Percentiles rank a stretch among this genome's conserved stretches.
These are phyloP conservation scores for Microcera coccophila DNA, from an alignment of 2,329 filamentous ascomycete genomes.

Conservation along the genomic window DNA sequence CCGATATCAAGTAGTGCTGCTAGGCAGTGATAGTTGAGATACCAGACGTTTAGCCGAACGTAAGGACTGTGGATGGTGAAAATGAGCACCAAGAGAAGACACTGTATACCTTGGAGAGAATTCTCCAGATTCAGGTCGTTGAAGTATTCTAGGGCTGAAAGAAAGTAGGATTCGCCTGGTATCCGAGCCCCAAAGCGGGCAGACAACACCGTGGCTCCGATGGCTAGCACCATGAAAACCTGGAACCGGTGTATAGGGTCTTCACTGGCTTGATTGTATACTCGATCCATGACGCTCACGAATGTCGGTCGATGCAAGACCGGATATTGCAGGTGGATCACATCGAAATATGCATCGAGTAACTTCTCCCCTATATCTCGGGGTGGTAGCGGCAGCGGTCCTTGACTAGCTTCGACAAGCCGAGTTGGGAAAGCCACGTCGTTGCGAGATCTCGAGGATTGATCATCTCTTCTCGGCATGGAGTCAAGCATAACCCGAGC, in stretches of 20 bases:
- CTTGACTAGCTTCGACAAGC: conserved; percentile 31
- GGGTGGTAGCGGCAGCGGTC: conserved; percentile 30
- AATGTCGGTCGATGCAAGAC: conserved; percentile 46
- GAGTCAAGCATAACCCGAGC: conserved; percentile 46
- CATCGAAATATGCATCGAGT: conserved; percentile 45
- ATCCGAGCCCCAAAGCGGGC: conserved; percentile 41
- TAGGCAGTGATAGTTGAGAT: conserved; percentile 53
- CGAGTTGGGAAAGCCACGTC: conserved; percentile 23
- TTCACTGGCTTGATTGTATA: conserved; percentile 30
- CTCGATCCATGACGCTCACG: conserved; percentile 34
- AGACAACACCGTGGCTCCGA: conserved; percentile 44
- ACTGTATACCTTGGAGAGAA: conserved; percentile 48
- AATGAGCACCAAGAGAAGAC: conserved; percentile 43
- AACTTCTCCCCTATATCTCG: conserved; percentile 38
- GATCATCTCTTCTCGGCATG: conserved; percentile 25
- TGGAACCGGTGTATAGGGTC: conserved; percentile 41
- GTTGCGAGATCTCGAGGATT: conserved; percentile 4
- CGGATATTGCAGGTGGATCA: conserved; percentile 47
- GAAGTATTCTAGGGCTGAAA: conserved; percentile 44
- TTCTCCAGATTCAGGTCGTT: conserved; percentile 46
- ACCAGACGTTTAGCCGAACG: conserved; percentile 49
- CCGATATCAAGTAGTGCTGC: conserved; percentile 49
- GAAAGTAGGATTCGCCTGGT: conserved; percentile 46
- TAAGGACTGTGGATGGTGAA: conserved; percentile 50
- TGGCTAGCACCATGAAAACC: conserved; percentile 51